Conservation (phyloP, 208 protist species). For the Acanthamoeba rhysodes region DNA sequence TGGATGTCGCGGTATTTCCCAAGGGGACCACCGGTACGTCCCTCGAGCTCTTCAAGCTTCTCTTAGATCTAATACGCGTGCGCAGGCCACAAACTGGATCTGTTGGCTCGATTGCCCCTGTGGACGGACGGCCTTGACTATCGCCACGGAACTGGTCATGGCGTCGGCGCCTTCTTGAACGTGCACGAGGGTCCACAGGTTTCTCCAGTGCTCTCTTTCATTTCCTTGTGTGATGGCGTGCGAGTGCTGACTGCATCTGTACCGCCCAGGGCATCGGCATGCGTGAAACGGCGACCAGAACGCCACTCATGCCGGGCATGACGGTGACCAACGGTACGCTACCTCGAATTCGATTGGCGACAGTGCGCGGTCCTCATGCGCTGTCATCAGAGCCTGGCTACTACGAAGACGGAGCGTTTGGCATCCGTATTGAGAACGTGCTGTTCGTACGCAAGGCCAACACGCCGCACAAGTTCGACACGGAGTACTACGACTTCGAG, state of each 20-base stretch:
- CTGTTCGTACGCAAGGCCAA: slow-evolving; percentile 91
- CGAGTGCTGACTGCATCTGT: neutral
- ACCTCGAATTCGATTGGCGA: neutral
- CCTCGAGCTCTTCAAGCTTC: neutral
- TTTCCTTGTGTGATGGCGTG: no score
- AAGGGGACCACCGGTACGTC: slow-evolving; percentile 85
- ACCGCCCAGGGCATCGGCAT: slow-evolving; percentile 72
- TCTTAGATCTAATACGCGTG: neutral
- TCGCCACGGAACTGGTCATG: slow-evolving; percentile 97
- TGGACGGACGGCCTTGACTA: slow-evolving; percentile 97
- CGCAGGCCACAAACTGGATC: slow-evolving; percentile 92
- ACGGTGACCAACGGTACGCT: slow-evolving; percentile 83
- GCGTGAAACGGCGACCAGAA: neutral
- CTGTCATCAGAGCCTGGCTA: slow-evolving; percentile 94
- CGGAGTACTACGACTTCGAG: slow-evolving; percentile 86
- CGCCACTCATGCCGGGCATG: slow-evolving; percentile 83
- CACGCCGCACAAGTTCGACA: slow-evolving; percentile 80
- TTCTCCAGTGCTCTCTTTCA: neutral
- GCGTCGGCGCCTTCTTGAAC: slow-evolving; percentile 97
- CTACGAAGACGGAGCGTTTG: slow-evolving; percentile 98
- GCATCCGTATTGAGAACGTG: slow-evolving; percentile 99
- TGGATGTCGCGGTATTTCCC: slow-evolving; percentile 94
- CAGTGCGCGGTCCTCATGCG: neutral
- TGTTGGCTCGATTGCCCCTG: slow-evolving; percentile 93
- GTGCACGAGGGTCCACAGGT: slow-evolving; percentile 96